Conservation (phyloP, 306 rosid species). For the Oemleria cerasiformis region DNA sequence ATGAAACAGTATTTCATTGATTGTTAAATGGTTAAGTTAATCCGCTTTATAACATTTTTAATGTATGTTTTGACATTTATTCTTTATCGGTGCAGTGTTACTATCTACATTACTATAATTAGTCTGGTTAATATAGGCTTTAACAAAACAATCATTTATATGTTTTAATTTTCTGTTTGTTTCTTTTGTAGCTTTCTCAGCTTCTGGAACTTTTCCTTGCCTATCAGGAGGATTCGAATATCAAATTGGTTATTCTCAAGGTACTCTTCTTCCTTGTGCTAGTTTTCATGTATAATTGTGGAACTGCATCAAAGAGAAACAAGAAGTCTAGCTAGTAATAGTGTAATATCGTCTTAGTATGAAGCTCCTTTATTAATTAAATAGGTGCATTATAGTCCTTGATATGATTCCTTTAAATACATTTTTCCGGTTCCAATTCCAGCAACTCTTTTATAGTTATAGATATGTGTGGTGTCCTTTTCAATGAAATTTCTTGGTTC, state of each 20-base stretch:
- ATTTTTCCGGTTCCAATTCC: no score
- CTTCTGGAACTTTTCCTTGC: slow-evolving; percentile 58
- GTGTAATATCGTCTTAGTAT: neutral
- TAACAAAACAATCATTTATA: neutral
- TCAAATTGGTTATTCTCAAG: slow-evolving; percentile 72
- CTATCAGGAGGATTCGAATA: slow-evolving; percentile 53
- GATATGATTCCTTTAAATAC: no score
- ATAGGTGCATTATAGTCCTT: no score
- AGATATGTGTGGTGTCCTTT: no score
- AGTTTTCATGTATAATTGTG: slow-evolving; percentile 5
- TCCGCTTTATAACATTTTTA: neutral
- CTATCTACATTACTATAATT: no score
- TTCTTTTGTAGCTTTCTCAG: slow-evolving; percentile 45
- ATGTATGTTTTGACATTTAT: no score
- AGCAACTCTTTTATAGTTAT: no score
- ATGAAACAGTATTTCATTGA: no score
- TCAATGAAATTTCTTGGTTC: no score
- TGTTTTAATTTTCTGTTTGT: neutral
- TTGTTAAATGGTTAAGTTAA: neutral
- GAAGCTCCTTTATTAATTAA: no score
- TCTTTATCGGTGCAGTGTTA: neutral
- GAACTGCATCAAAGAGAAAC: neutral
- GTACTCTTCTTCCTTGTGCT: slow-evolving; percentile 31
- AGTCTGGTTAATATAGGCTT: no score
- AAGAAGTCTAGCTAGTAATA: neutral